Evolutionary conservation across 2,329 filamentous ascomycete species (phyloP), one percentile per base, ranked within the genome.

Genomic region (Byssoonygena ceratinophila): DNA sequence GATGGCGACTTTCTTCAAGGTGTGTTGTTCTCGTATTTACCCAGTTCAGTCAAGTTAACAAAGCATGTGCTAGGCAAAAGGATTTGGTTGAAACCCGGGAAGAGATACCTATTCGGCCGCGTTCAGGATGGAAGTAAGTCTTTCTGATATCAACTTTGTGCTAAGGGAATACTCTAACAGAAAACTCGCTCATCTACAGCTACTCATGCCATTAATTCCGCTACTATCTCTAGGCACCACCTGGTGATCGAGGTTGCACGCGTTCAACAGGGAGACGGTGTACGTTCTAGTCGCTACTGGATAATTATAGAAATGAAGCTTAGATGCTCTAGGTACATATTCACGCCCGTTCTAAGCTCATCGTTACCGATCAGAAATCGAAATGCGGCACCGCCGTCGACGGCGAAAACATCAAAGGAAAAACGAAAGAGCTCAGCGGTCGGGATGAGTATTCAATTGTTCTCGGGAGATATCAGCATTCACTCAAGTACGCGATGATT

Each of bases 171-270:
- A 11, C 4, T 3, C 11, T 40, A 8, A 40, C 18, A 23, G 6
- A 12, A 16, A 12, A 11, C 4, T 9, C 3, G 12, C 12, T 9
- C 3, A 14, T 41, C 18, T 18, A 4, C 59, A 86, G 83, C 79
- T 51, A 80, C 80, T 2, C 80, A 86, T 59, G 81, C 79, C 22
- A 85, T 95, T 59, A 79, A 83, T 4, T 79, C 92, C 62, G 87
- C 85, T 62, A 85, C 84, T 1, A 86, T 98, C 46, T 98, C 92
- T 29, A 79, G 91, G 53, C 87, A 92, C 63, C 92, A 98, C 68
- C 72, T 96, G 58, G 83, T 83, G 29, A 82, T 98, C 47, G 77
- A 81, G 39, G 81, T 97, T 5, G 80, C 77, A 44, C 60, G 71
- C 0, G 83, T 91, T 34, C 70, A 74, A 37, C 71, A 81, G 12